Evolutionary conservation across 2,329 filamentous ascomycete species (phyloP).

Genomic region (Beauveria pseudobassiana): DNA sequence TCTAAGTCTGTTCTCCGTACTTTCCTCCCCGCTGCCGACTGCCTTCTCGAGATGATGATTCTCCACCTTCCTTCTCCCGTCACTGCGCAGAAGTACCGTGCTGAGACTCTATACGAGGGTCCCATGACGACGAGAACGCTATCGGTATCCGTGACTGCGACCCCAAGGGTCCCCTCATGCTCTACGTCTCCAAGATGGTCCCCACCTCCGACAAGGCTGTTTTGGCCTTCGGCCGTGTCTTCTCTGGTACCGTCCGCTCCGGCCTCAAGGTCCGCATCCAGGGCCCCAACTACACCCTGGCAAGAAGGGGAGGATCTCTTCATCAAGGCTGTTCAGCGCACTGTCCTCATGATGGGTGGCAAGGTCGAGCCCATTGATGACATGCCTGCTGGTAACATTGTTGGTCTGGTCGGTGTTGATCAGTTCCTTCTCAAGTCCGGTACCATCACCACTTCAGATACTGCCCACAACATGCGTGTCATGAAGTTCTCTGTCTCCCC

Average conservation of each 20-base stretch:
- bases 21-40: constrained; percentile 96
- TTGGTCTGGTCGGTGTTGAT: constrained; percentile 97
- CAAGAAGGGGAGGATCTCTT: constrained; percentile 98
- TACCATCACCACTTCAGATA: constrained; percentile 95
- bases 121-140: constrained; percentile 81
- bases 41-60: constrained; percentile 99
- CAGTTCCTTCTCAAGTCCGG: constrained; percentile 99
- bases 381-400: constrained; percentile 99
- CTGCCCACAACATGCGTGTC: constrained; percentile 99
- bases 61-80: constrained; percentile 95
- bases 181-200: constrained; percentile 99
- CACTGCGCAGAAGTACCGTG: constrained; percentile 95
- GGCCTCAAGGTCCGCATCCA: constrained; percentile 99
- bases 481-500: constrained; percentile 99
- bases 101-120: constrained; percentile 98
- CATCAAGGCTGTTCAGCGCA: constrained; percentile 99
- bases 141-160: constrained; percentile 98
- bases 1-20: constrained; percentile 98
- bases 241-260: constrained; percentile 94
- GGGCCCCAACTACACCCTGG: constrained; percentile 96
- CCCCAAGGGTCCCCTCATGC: constrained; percentile 96
- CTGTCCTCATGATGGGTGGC: constrained; percentile 99
- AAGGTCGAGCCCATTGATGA: constrained; percentile 98
- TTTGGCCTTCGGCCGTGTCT: constrained; percentile 99
- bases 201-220: constrained; percentile 98